phyloP scores from a whole-genome alignment of 176 grass and related monocot species.

The Aegilops tauschii region DNA sequence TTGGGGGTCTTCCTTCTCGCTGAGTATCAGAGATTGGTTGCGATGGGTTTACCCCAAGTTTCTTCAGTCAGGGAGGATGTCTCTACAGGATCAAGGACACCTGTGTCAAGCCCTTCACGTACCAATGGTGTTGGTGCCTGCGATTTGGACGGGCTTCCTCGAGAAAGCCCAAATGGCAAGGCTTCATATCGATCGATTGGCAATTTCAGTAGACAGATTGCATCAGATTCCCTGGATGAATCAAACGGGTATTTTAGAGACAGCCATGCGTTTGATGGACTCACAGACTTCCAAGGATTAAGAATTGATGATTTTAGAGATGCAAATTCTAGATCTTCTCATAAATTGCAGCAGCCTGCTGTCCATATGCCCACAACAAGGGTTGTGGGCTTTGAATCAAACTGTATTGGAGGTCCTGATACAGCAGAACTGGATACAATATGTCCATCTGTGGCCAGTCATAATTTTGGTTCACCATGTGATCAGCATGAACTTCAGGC shows the following conservation, averaged over 20 bases:
- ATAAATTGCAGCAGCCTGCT: slow-evolving; percentile 31
- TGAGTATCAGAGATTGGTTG: background rate
- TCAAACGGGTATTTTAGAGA: slow-evolving; percentile 21
- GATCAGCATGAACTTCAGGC: slow-evolving; percentile 51
- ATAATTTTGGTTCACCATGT: slow-evolving; percentile 21
- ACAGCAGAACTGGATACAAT: slow-evolving; percentile 1
- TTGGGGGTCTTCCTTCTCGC: background rate
- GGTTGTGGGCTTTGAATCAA: slow-evolving; percentile 78
- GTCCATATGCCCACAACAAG: slow-evolving; percentile 44
- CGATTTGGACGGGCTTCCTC: slow-evolving; percentile 57
- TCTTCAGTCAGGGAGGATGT: slow-evolving; percentile 36
- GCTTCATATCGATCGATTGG: slow-evolving; percentile 24
- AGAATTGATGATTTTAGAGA: slow-evolving; percentile 37
- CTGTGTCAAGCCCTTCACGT: slow-evolving; percentile 34
- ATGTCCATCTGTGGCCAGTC: slow-evolving; percentile 22
- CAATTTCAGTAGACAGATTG: slow-evolving; percentile 46
- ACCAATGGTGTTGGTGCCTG: slow-evolving; percentile 45
- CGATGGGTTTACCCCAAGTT: slow-evolving; percentile 87
- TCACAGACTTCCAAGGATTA: slow-evolving; percentile 22
- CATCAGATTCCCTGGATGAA: slow-evolving; percentile 21
- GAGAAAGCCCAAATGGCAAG: slow-evolving; percentile 40
- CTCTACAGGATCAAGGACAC: slow-evolving; percentile 29
- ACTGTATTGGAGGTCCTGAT: slow-evolving; percentile 24
- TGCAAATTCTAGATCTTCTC: slow-evolving; percentile 33
- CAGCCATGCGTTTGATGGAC: slow-evolving; percentile 5